Evolutionary conservation across 75 land plant genomes (phyloP), one percentile per base, ranked within the genome.

Genomic region (Selaginella moellendorffii): DNA sequence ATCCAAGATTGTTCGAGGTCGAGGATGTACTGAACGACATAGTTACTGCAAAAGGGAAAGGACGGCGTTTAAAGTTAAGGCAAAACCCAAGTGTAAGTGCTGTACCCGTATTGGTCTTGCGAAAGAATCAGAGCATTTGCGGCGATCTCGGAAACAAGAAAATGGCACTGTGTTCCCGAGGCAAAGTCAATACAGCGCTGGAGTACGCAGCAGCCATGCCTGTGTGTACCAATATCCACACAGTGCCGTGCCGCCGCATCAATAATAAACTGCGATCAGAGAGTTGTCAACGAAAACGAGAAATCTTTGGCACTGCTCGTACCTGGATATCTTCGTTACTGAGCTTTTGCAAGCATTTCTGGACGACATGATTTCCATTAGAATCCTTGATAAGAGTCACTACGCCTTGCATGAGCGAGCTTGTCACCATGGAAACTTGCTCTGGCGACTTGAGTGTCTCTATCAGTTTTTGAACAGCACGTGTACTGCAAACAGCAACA

Each of bases 11-110:
- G 25, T 2, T 53, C 71, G 14, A 70, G 8, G 25, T 28, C 62
- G 26, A 71, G 31, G 19, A 71, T 53, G 65, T 71, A 71, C 58
- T 71, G 73, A 29, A 71, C 73, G 12, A 71, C 73, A 71, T 71
- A 71, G 20, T 71, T 71, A 22, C 73, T 71, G 71, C 59, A 67
- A 67, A 65, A 69, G 61, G 9, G 20, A 66, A 27, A 27, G 22
- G 63, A 64, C 23, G 18, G 51, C 14, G 51, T 56, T 56, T 8
- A 56, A 56, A 56, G n/a, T 8, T n/a, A n/a, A 56, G n/a, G 21
- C 59, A 56, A 21, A 56, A 9, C 5, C 8, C 24, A 9, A 19
- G 21, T 56, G 8, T 24, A 56, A 2, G n/a, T 21, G n/a, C 21
- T 56, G 25, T 64, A 64, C 65, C 65, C 65, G 52, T 29, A 64